Percentiles rank a stretch among this genome's conserved stretches.
These are phyloP conservation scores for Vigna unguiculata DNA, from an alignment of 306 rosid genomes.

Conservation along the genomic window DNA sequence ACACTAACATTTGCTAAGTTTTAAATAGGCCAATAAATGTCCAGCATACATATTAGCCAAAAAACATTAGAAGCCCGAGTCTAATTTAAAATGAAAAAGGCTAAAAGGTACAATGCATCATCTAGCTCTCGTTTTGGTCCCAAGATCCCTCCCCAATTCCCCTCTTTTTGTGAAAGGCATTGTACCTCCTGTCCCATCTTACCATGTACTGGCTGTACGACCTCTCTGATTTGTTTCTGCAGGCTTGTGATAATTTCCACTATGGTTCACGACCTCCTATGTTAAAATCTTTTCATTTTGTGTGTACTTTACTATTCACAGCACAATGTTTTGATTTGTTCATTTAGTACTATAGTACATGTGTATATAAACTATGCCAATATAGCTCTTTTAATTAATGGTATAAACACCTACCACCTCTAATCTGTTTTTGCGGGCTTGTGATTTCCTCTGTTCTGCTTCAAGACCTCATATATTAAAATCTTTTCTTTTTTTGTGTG, in stretches of 20 bases:
- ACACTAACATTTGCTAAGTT: background rate
- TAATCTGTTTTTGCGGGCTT: background rate
- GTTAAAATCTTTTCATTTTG: background rate
- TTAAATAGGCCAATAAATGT: background rate
- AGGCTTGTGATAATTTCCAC: background rate
- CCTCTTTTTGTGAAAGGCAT: background rate
- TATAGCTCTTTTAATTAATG: background rate
- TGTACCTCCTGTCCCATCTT: background rate
- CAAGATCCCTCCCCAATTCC: background rate
- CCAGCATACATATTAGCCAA: background rate
- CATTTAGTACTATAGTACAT: background rate
- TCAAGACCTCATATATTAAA: background rate
- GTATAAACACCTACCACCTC: background rate
- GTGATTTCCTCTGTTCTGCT: slow-evolving; percentile 7
- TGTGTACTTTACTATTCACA: background rate
- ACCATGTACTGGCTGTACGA: background rate
- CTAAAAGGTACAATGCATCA: background rate
- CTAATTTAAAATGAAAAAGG: background rate
- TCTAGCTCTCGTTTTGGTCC: background rate
- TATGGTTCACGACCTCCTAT: background rate
- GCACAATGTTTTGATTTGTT: background rate
- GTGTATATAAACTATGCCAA: background rate
- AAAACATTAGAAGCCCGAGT: background rate
- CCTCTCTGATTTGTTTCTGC: background rate
- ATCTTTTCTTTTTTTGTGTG: background rate